phyloP scores from a whole-genome alignment of 371 early-diverging fungal species.

The Batkoa obscura region DNA sequence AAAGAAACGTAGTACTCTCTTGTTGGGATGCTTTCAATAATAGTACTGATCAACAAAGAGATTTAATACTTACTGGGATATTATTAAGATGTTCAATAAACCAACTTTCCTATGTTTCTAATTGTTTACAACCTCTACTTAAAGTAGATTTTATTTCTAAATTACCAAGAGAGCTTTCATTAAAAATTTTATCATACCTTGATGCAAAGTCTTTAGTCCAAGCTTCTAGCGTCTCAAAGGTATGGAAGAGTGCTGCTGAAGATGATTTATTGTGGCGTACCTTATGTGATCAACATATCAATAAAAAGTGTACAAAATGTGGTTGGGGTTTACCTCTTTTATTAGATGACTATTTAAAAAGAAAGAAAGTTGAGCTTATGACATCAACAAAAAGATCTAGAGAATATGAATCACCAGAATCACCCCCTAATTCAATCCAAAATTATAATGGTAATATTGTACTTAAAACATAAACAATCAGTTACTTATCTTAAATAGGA shows the following conservation, averaged over 20 bases:
- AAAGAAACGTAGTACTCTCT: slow-evolving; percentile 26
- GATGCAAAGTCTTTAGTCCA: slow-evolving; percentile 84
- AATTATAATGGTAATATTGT: too few relatives aligned
- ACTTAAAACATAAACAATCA: neutral
- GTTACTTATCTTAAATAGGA: neutral
- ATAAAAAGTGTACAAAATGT: slow-evolving; percentile 82
- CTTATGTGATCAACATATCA: slow-evolving; percentile 93
- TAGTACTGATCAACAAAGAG: slow-evolving; percentile 30
- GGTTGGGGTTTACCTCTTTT: slow-evolving; percentile 86
- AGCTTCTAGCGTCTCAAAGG: slow-evolving; percentile 64
- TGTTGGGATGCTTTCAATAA: slow-evolving; percentile 40
- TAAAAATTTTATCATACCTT: slow-evolving; percentile 62
- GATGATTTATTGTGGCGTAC: slow-evolving; percentile 84
- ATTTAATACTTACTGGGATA: slow-evolving; percentile 45
- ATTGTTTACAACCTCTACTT: slow-evolving; percentile 39
- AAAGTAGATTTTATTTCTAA: slow-evolving; percentile 62
- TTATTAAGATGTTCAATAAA: slow-evolving; percentile 27
- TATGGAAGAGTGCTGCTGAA: slow-evolving; percentile 67
- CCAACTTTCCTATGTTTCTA: slow-evolving; percentile 44
- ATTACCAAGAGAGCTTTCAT: slow-evolving; percentile 58
- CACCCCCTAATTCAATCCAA: neutral
- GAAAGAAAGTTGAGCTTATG: slow-evolving; percentile 13
- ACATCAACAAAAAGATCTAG: neutral
- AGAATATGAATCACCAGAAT: neutral
- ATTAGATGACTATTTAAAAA: slow-evolving; percentile 13